Evolutionary conservation across 768 basidiomycete genomes (phyloP).

Genomic region (Lenzites betulinus): DNA sequence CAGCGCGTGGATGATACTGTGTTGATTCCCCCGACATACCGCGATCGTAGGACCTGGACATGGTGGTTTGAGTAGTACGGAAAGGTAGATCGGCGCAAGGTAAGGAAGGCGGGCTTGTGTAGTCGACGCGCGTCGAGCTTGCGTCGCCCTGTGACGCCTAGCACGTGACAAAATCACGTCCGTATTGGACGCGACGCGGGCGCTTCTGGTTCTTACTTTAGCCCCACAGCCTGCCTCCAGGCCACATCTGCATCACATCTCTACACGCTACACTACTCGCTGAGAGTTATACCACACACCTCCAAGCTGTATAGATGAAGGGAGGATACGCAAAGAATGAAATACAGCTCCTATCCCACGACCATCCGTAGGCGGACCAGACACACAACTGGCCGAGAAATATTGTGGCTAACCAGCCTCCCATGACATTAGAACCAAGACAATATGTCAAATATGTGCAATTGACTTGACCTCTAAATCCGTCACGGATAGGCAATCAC

Average conservation of each 20-base stretch:
- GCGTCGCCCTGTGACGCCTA: conserved; percentile 24
- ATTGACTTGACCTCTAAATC: conserved; percentile 42
- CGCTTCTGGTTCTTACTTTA: not conserved
- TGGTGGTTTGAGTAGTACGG: conserved; percentile 30
- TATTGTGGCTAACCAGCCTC: not conserved
- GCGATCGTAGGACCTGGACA: conserved; percentile 98
- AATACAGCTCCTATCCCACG: conserved; percentile 7
- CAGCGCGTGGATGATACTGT: conserved; percentile 7
- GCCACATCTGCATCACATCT: not conserved
- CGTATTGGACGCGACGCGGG: conserved; percentile 11
- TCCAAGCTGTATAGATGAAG: not conserved
- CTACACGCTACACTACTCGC: not conserved
- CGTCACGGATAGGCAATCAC: conserved; percentile 44
- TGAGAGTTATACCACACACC: too few species aligned
- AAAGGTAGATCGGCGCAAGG: conserved; percentile 5
- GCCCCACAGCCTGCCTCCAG: not conserved
- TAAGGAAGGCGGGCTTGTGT: not conserved
- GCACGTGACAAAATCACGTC: conserved; percentile 21
- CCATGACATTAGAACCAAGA: conserved; percentile 2
- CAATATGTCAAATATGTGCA: conserved; percentile 54
- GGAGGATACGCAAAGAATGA: conserved; percentile 4
- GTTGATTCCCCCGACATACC: conserved; percentile 55
- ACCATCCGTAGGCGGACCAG: conserved; percentile 5
- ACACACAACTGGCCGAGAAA: not conserved
- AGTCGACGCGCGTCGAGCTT: conserved; percentile 37